A percentile compares a stretch with the other conserved stretches of the same genome.
Evolutionary conservation across 176 grass and related monocot species (phyloP).

Genomic region (Melocanna baccifera): DNA sequence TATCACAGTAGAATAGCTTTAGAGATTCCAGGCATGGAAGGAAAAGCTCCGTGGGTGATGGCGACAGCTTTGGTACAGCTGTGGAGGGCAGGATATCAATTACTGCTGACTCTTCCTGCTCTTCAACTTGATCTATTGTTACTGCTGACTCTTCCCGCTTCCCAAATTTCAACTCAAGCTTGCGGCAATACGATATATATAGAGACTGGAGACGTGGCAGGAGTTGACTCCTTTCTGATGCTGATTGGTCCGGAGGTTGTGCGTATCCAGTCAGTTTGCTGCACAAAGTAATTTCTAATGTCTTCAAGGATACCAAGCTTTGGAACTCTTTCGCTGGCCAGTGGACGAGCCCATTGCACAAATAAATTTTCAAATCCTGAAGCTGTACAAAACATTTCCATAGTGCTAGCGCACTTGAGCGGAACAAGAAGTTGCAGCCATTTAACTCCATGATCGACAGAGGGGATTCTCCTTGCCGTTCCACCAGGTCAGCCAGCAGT

Average conservation of each 20-base stretch:
- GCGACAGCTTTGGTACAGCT: not conserved
- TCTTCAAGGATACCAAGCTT: not conserved
- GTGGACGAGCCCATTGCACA: not conserved
- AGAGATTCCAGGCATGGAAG: too few species aligned
- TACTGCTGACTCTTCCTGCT: too few species aligned
- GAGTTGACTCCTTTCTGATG: not conserved
- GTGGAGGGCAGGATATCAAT: not conserved
- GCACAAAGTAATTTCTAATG: fast-evolving
- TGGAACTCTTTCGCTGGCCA: too few species aligned
- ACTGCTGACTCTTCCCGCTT: too few species aligned
- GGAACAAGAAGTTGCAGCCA: not conserved
- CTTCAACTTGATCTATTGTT: too few species aligned
- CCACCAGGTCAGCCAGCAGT: not conserved
- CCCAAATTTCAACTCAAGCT: not conserved
- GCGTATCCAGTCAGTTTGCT: not conserved
- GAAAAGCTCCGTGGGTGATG: not conserved
- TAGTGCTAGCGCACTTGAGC: not conserved
- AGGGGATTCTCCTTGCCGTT: not conserved
- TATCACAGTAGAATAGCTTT: too few species aligned
- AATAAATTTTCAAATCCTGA: not conserved
- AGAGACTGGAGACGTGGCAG: not conserved
- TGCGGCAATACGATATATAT: too few species aligned
- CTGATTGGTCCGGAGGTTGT: too few species aligned
- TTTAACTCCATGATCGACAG: not conserved
- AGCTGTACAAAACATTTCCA: not conserved